Percentiles rank a stretch among this genome's conserved stretches.
These are phyloP conservation scores for Phytophthora multivora DNA, from an alignment of 352 stramenopile species.

Conservation along the genomic window DNA sequence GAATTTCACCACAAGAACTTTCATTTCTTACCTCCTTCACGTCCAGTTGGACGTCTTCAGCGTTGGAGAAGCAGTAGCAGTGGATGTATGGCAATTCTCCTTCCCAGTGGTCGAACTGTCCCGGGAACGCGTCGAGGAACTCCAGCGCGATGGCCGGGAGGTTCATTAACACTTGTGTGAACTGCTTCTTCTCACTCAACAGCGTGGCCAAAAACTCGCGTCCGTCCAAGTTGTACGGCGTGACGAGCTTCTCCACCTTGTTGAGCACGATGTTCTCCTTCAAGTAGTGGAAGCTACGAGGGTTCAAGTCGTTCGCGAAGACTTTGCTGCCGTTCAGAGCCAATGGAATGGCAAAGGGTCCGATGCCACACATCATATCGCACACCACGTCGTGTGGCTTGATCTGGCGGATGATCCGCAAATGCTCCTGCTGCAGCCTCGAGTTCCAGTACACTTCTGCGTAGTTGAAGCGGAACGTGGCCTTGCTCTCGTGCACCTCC, in stretches of 20 bases:
- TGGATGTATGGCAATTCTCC: slow-evolving; percentile 89
- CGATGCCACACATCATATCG: slow-evolving; percentile 97
- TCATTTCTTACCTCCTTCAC: slow-evolving; percentile 58
- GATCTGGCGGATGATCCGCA: slow-evolving; percentile 88
- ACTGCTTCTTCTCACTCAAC: slow-evolving; percentile 64
- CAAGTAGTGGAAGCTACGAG: slow-evolving; percentile 90
- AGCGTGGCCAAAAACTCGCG: slow-evolving; percentile 91
- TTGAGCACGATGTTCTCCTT: slow-evolving; percentile 92
- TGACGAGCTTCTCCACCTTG: slow-evolving; percentile 84
- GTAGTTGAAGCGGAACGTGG: slow-evolving; percentile 95
- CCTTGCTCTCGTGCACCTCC: slow-evolving; percentile 93
- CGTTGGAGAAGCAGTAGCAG: slow-evolving; percentile 95
- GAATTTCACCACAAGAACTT: background rate
- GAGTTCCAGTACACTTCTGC: slow-evolving; percentile 98
- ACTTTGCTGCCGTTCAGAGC: slow-evolving; percentile 85
- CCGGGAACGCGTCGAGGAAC: slow-evolving; percentile 89
- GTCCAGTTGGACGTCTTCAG: slow-evolving; percentile 70
- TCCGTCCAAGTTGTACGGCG: slow-evolving; percentile 93
- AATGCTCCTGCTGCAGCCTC: slow-evolving; percentile 94
- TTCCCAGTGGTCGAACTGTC: slow-evolving; percentile 71
- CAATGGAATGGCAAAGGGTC: slow-evolving; percentile 95
- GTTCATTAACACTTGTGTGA: slow-evolving; percentile 97
- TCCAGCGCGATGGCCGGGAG: slow-evolving; percentile 93
- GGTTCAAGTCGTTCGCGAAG: slow-evolving; percentile 95
- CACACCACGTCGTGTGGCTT: slow-evolving; percentile 78